A percentile compares a stretch with the other conserved stretches of the same genome.
Conservation (phyloP, 1,139 yeast genomes). For the Geotrichum bryndzae region DNA sequence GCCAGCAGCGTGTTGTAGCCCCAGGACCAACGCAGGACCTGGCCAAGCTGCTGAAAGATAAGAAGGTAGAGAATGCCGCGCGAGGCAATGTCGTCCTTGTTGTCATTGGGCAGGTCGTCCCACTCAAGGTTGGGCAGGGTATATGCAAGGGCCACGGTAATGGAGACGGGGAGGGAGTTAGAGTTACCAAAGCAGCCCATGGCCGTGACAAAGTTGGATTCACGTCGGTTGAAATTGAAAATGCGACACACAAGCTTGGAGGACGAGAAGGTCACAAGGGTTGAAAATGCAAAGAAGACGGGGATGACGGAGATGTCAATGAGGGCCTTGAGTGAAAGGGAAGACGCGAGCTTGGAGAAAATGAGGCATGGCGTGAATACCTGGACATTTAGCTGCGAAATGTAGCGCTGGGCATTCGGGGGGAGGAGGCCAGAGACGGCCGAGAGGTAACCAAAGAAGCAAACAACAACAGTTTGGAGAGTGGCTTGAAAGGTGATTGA, state of each 20-base stretch:
- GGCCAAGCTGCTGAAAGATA: slow-evolving; percentile 81
- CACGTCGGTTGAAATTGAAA: slow-evolving; percentile 53
- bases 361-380: slow-evolving; percentile 81
- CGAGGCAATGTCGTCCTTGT: slow-evolving; percentile 65
- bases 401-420: slow-evolving; percentile 56
- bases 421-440: slow-evolving; percentile 56
- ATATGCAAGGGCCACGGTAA: slow-evolving; percentile 64
- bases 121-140: slow-evolving; percentile 67
- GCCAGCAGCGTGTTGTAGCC: slow-evolving; percentile 73
- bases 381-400: slow-evolving; percentile 67
- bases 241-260: slow-evolving; percentile 46
- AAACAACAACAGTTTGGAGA: slow-evolving; percentile 65
- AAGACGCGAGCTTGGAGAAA: slow-evolving; percentile 71
- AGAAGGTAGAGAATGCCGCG: slow-evolving; percentile 72
- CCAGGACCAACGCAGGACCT: slow-evolving; percentile 84
- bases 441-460: slow-evolving; percentile 65
- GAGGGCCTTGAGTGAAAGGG: slow-evolving; percentile 60
- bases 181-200: slow-evolving; percentile 87
- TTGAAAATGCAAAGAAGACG: slow-evolving; percentile 58
- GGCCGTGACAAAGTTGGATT: slow-evolving; percentile 75
- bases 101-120: slow-evolving; percentile 65
- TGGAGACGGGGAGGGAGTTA: slow-evolving; percentile 55
- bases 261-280: slow-evolving; percentile 53
- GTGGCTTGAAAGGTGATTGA: slow-evolving; percentile 73
- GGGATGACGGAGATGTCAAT: slow-evolving; percentile 69